Evolutionary conservation across 495 filamentous ascomycete genomes (phyloP).

Genomic region (Pyrenula massariospora): DNA sequence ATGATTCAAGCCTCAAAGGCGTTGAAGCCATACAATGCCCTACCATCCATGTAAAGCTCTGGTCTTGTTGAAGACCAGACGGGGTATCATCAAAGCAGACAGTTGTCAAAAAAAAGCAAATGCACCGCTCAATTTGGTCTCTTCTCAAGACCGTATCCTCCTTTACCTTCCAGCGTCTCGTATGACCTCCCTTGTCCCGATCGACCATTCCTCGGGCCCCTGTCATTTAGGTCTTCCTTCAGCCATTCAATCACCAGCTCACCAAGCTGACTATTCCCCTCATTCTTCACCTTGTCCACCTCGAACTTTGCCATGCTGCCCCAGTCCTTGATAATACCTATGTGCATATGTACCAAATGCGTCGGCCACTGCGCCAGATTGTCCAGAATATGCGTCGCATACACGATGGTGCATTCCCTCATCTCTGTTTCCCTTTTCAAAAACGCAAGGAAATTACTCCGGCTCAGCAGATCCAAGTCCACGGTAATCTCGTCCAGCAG

Average conservation of each 20-base stretch:
- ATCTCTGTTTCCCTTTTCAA: constrained; percentile 76
- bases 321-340: constrained; percentile 76
- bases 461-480: constrained; percentile 77
- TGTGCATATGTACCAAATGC: constrained; percentile 87
- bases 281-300: constrained; percentile 27
- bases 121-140: neutral
- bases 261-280: constrained; percentile 64
- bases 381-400: constrained; percentile 95
- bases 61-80: constrained; percentile 3
- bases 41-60: constrained; percentile 2
- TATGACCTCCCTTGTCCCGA: constrained; percentile 63
- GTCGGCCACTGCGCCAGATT: constrained; percentile 88
- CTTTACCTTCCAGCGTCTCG: constrained; percentile 48
- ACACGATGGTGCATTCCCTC: constrained; percentile 81
- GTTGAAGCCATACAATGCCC: constrained; percentile 3
- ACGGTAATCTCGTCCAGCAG: constrained; percentile 97
- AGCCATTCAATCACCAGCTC: constrained; percentile 83
- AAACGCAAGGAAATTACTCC: constrained; percentile 77
- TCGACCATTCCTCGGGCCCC: constrained; percentile 60
- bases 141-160: constrained; percentile 74
- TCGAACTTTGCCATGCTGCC: constrained; percentile 53
- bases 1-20: neutral
- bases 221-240: constrained; percentile 64
- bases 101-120: constrained; percentile 3
- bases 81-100: neutral